Evolutionary conservation across 768 basidiomycete genomes (phyloP).

Genomic region (Lentinula aciculospora): DNA sequence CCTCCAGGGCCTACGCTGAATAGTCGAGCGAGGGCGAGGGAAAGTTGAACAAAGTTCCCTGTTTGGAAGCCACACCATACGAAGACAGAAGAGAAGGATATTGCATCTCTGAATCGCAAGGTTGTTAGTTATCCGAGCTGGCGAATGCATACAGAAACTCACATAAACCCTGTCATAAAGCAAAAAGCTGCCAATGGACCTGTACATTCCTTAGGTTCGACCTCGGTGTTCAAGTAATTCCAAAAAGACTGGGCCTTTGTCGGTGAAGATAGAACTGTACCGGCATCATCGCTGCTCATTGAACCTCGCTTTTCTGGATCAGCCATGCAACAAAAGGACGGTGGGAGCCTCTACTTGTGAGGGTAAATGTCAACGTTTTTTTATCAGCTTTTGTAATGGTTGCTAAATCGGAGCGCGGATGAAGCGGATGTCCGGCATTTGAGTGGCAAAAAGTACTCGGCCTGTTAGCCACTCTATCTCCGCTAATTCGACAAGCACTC

Average conservation of each 20-base stretch:
- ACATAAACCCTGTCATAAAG: conserved; percentile 82
- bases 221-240: conserved; percentile 36
- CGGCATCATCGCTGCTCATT: neutral
- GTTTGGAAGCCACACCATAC: conserved; percentile 88
- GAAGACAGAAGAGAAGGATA: conserved; percentile 74
- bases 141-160: conserved; percentile 18
- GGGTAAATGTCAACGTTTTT: neutral
- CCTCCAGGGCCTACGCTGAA: conserved; percentile 44
- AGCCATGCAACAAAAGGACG: neutral
- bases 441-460: neutral
- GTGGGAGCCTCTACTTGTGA: neutral
- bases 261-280: neutral
- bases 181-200: conserved; percentile 59
- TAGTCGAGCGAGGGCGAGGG: conserved; percentile 77
- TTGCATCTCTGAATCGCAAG: conserved; percentile 69
- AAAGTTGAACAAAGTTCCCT: conserved; percentile 70
- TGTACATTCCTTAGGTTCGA: conserved; percentile 45
- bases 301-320: conserved; percentile 1
- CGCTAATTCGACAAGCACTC: neutral
- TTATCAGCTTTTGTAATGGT: neutral
- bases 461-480: neutral
- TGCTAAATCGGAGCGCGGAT: neutral
- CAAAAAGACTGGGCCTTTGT: conserved; percentile 23
- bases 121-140: too few species aligned
- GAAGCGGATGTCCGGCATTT: neutral